These are phyloP conservation scores for Leucosporidium scottii DNA, from an alignment of 768 basidiomycete species.

Conservation along the genomic window DNA sequence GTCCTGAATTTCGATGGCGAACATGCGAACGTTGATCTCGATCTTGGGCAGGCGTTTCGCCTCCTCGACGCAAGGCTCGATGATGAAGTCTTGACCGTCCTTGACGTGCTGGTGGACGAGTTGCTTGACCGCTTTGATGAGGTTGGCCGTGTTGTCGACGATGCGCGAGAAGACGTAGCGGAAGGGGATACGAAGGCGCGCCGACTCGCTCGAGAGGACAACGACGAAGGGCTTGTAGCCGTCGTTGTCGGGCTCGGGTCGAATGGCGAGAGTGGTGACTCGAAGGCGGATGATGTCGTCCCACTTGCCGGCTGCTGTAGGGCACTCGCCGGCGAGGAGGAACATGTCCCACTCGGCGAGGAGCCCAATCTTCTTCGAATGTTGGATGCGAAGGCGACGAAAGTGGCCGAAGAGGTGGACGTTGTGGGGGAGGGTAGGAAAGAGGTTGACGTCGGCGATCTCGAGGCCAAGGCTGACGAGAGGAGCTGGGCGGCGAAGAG, in stretches of 20 bases:
- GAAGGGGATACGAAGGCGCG: constrained; percentile 69
- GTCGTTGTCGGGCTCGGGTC: constrained; percentile 32
- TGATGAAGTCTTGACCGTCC: constrained; percentile 52
- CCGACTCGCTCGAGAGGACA: constrained; percentile 55
- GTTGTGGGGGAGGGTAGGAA: constrained; percentile 42
- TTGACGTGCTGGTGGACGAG: constrained; percentile 53
- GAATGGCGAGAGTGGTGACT: constrained; percentile 39
- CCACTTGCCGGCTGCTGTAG: constrained; percentile 52
- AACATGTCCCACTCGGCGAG: constrained; percentile 44
- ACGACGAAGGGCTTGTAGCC: constrained; percentile 41
- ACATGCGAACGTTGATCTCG: constrained; percentile 52
- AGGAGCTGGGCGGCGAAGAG: constrained; percentile 7
- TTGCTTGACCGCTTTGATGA: constrained; percentile 67
- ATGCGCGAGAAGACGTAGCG: constrained; percentile 69
- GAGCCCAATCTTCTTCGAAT: constrained; percentile 32
- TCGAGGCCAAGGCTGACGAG: constrained; percentile 15
- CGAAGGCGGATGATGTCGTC: constrained; percentile 64
- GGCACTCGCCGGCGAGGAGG: constrained; percentile 55
- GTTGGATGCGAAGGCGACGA: constrained; percentile 29
- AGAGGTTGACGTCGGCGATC: constrained; percentile 24
- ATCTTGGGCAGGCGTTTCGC: constrained; percentile 66
- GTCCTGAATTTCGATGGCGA: constrained; percentile 73
- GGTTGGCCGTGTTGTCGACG: constrained; percentile 60
- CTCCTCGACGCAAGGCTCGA: constrained; percentile 61
- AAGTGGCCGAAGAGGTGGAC: constrained; percentile 41